Conservation (phyloP, 495 filamentous ascomycete species). For the Neurospora sp. region DNA sequence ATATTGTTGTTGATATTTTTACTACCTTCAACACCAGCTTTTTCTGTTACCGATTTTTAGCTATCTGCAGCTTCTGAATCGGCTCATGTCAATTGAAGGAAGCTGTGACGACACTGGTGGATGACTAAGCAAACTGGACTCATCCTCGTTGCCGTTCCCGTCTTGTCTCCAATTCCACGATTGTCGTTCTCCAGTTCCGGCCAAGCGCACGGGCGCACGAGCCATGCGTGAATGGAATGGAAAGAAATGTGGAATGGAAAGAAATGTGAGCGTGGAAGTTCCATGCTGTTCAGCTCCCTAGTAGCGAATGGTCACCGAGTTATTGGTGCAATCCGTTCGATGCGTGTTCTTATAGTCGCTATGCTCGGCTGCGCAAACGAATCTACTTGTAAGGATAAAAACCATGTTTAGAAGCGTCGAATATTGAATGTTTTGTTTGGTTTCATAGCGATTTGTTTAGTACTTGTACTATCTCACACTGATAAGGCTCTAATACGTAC, state of each 20-base stretch:
- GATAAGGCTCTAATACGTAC: not conserved
- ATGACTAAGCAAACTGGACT: not conserved
- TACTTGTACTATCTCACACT: not conserved
- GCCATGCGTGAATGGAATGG: not conserved
- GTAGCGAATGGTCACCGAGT: not conserved
- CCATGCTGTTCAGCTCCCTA: not conserved
- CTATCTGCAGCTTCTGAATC: not conserved
- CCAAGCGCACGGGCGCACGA: not conserved
- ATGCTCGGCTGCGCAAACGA: not conserved
- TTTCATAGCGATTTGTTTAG: not conserved
- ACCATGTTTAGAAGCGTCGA: not conserved
- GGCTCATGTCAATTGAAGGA: not conserved
- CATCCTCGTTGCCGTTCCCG: not conserved
- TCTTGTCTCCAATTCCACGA: not conserved
- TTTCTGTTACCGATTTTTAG: not conserved
- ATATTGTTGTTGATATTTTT: not conserved
- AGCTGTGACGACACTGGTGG: not conserved
- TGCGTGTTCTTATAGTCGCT: not conserved
- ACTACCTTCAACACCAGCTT: not conserved
- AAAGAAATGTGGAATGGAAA: not conserved
- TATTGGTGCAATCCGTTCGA: not conserved
- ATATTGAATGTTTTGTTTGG: not conserved
- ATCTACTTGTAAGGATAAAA: not conserved
- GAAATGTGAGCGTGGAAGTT: not conserved
- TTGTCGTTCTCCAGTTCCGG: not conserved